Base-by-base conservation (phyloP, 345 rosid species). In the Boechera retrofracta region DNA sequence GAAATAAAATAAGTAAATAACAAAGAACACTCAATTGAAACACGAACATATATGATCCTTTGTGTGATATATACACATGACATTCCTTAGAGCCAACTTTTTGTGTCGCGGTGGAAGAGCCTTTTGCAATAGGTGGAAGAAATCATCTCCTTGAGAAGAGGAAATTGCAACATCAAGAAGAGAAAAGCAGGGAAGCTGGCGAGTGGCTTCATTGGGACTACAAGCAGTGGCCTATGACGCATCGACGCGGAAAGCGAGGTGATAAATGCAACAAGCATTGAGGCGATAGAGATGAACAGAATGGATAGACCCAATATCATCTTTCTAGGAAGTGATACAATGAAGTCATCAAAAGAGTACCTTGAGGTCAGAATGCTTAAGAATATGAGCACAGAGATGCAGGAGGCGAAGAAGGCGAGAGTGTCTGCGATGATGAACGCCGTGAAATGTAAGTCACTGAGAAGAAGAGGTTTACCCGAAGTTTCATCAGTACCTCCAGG, bases 231-330 rank as follows among this genome's bases (percentile, higher is more conserved):
- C 55, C 4, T 32, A 5, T 12, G 1, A 44, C 56, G 77, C n/a
- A 86, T 65, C 5, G 82, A 64, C 9, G 85, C 35, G 45, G 64
- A 76, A 60, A 82, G 49, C 0, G 87, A 65, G 0, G 85, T 80
- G 42, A 29, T 55, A 38, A 82, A 86, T 15, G 86, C 78, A 9
- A 74, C 21, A 76, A 86, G 77, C 89, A 86, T 84, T 53, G 85
- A 7, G 0, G 75, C 82, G 4, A 86, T 72, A 10, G 86, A 77
- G 5, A 84, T 31, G 64, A 81, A 81, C 28, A 84, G 77, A 0
- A 84, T 64, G 5, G 70, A 21, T 12, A 72, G 80, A 8, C 79
- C 87, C 0, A 73, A 28, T 26, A 82, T 81, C 71, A 85, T 79
- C 63, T 76, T 82, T 35, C 13, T 49, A 0, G 87, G 89, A 36